Evolutionary conservation across 2,329 filamentous ascomycete species (phyloP), one percentile per base, ranked within the genome.

Genomic region (Dendrostoma leiphaemia): DNA sequence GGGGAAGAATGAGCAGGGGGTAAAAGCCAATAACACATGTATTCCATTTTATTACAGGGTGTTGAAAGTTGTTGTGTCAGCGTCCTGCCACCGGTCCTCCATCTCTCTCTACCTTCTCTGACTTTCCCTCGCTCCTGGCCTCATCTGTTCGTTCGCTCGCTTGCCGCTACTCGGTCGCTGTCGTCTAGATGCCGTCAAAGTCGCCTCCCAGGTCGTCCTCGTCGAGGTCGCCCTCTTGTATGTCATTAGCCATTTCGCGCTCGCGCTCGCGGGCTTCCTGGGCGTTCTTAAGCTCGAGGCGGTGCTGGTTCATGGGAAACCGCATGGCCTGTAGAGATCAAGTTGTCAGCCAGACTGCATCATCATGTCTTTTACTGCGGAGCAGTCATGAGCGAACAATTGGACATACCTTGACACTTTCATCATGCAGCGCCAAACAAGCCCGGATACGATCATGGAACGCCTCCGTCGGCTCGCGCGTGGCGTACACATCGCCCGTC

Each of bases 281-380:
- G 0, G 94, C 94, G 65, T 96, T 97, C 83, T 97, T 97, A 53
- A 99, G 82, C 74, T 99, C 94, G 53, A 97, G 80, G 17, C 94
- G 85, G 74, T 99, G 94, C 73, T 97, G 94, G 77, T 99, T 97
- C 93, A 97, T 97, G 2, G 94, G 94, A 75, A 97, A 99, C 52
- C 94, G 86, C 94, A 99, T 99, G 24, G 94, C 93, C 90, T 93
- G 48, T 31, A 8, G 29, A 29, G 12, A 10, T 21, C 19, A n/a
- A 12, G 34, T 32, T n/a, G 6, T 57, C 41, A 43, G 44, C 19
- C 15, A 15, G 13, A 65, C n/a, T n/a, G n/a, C n/a, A n/a, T n/a
- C n/a, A n/a, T n/a, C n/a, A n/a, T n/a, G n/a, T n/a, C n/a, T n/a
- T n/a, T n/a, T n/a, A n/a, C n/a, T n/a, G n/a, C n/a, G n/a, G n/a